phyloP scores from a whole-genome alignment of 257 asterid species.

The Solanum stenotomum region DNA sequence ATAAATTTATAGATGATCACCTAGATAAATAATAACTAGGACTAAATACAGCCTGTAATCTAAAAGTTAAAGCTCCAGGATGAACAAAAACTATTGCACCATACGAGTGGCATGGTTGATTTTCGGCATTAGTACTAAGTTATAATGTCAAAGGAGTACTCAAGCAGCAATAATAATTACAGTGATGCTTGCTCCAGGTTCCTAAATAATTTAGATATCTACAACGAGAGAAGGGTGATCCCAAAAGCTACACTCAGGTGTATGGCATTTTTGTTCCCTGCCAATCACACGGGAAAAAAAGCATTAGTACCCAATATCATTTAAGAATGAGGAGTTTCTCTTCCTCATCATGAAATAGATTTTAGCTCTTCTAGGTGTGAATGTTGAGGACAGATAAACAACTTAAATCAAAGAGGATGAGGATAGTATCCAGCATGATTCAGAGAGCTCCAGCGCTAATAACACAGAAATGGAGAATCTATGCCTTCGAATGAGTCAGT shows the following conservation, averaged over 20 bases:
- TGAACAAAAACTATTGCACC: background rate
- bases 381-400: background rate
- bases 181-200: background rate
- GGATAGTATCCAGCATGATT: background rate
- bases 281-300: background rate
- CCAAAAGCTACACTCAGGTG: background rate
- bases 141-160: background rate
- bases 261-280: background rate
- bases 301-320: background rate
- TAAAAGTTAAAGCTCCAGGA: background rate
- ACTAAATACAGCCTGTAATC: background rate
- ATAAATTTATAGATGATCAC: background rate
- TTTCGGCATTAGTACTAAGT: background rate
- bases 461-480: background rate
- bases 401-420: background rate
- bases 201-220: background rate
- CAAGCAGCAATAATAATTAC: background rate
- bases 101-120: background rate
- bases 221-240: background rate
- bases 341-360: background rate
- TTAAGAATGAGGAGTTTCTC: background rate
- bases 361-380: background rate
- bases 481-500: background rate
- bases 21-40: background rate
- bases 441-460: background rate